These are phyloP conservation scores for Trichoderma erinaceum DNA, from an alignment of 495 filamentous ascomycete species.

Conservation along the genomic window DNA sequence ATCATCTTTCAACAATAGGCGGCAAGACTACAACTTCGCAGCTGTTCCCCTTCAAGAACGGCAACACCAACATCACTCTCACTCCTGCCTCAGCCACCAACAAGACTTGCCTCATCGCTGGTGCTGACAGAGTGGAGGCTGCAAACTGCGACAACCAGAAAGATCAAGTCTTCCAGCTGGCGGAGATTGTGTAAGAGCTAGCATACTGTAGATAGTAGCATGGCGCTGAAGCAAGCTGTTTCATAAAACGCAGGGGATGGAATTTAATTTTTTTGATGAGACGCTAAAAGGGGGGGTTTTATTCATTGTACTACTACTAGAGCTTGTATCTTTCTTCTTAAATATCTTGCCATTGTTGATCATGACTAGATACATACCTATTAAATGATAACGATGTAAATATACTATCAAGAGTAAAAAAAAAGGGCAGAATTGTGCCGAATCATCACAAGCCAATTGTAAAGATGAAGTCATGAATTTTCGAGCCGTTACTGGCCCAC, in stretches of 20 bases:
- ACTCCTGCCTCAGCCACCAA: not conserved
- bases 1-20: slow-evolving; percentile 25
- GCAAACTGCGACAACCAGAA: not conserved
- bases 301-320: slow-evolving; percentile 5
- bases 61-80: slow-evolving; percentile 13
- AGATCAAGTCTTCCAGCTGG: slow-evolving; percentile 11
- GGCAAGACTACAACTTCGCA: slow-evolving; percentile 39
- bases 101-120: not conserved
- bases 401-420: not conserved
- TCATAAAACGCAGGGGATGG: not conserved
- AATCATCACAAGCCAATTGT: not conserved
- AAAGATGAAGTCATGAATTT: not conserved
- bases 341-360: not conserved
- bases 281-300: not conserved
- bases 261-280: not conserved
- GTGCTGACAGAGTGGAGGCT: slow-evolving; percentile 4
- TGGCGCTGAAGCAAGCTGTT: not conserved
- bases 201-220: not conserved
- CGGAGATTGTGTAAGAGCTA: not conserved
- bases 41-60: slow-evolving; percentile 34
- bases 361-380: not conserved
- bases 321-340: not conserved
- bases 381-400: not conserved
- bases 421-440: no score
- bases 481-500: not conserved